Evolutionary conservation across 139 green algal species (phyloP), one percentile per base, ranked within the genome.

Genomic region (Haematococcus lacustris): DNA sequence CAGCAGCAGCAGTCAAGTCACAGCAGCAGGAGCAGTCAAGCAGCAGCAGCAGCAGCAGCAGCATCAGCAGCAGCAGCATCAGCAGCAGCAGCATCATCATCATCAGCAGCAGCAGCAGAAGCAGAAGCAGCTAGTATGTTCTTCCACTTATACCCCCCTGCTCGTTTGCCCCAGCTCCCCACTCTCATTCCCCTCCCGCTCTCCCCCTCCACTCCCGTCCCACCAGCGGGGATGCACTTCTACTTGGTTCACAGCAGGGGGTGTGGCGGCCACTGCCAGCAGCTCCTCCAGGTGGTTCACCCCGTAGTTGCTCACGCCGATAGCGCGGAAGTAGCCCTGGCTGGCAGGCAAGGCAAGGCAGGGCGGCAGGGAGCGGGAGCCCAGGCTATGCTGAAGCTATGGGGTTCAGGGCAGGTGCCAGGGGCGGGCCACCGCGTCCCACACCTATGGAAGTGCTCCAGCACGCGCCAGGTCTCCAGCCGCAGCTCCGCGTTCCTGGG

Each of bases 291-390:
- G 41, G 68, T 92, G 87, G 3, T 13, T 3, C 33, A 76, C 66
- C 57, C 84, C 75, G 33, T 83, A 93, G 68, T 93, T 93, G 71
- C 77, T 87, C n/a, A 93, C 88, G 3, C 88, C 88, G 40, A 91
- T 91, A 21, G 84, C 86, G 1, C 72, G 70, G 30, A 78, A 83
- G 33, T 76, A 80, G 38, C 80, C 80, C 23, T 73, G 51, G 25
- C 37, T 74, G 41, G 2, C 40, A 32, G 33, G 9, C 17, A 7
- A 47, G 5, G 6, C 33, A 34, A 26, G 17, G 13, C 37, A 70
- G 33, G 35, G 32, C 30, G 17, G 64, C 23, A 25, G 13, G 33
- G 6, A 7, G 38, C 13, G 38, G 21, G 9, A 51, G 21, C 30
- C 28, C 7, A 3, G 38, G 28, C 6, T 26, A 57, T 71, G 34